These are phyloP conservation scores for Firmiana major DNA, from an alignment of 345 rosid genomes.

Conservation along the genomic window DNA sequence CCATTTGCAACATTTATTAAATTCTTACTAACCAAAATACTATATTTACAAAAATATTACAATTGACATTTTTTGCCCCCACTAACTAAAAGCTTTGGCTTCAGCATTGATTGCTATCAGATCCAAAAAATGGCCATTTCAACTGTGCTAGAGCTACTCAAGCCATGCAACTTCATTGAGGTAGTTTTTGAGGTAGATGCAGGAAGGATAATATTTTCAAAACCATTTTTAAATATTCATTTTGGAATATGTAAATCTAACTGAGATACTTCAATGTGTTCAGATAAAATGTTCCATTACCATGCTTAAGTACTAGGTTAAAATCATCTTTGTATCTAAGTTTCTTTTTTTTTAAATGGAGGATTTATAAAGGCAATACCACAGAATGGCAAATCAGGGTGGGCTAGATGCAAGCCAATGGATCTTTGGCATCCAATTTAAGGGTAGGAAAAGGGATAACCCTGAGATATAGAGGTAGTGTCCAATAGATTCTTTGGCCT, in stretches of 20 bases:
- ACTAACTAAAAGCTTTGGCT: not conserved
- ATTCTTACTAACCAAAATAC: not conserved
- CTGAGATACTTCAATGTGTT: not conserved
- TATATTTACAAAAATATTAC: constrained; percentile 1
- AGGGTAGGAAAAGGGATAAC: not conserved
- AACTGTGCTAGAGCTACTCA: not conserved
- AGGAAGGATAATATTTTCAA: not conserved
- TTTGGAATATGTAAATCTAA: not conserved
- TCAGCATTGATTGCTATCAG: not conserved
- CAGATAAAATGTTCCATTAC: not conserved
- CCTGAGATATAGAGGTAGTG: not conserved
- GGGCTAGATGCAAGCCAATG: not conserved
- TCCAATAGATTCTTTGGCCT: not conserved
- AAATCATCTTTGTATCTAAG: not conserved
- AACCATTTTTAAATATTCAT: not conserved
- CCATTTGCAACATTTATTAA: not conserved
- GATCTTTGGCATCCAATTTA: not conserved
- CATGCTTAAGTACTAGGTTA: not conserved
- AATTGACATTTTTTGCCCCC: not conserved
- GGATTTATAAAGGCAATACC: not conserved
- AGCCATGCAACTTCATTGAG: not conserved
- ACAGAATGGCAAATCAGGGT: not conserved
- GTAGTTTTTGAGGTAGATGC: not conserved
- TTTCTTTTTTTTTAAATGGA: not conserved
- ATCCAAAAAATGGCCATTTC: not conserved